Base-by-base conservation (phyloP, 2,329 filamentous ascomycete genomes). In the Metarhizium guizhouense region DNA sequence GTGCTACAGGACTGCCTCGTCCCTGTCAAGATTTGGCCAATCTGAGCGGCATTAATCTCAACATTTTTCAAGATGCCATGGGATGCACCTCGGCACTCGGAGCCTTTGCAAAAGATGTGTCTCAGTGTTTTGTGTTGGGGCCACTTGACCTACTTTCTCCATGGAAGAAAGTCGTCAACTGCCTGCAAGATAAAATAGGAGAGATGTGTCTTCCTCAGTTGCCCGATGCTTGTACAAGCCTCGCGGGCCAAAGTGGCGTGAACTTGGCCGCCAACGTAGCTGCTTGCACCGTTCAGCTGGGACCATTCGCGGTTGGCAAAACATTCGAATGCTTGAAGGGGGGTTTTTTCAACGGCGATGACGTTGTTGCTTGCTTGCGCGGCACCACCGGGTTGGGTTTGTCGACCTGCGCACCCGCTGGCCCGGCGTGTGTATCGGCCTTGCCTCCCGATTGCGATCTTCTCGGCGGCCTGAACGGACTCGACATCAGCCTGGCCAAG, bases 351-450 rank as follows among this genome's bases (percentile, higher is more conserved):
- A 7, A 18, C 13, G 56, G 56, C n/a, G 51, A 56, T 8, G 34
- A 48, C n/a, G 43, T 58, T 16, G 34, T 58, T 29, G n/a, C 3
- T 18, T 58, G 56, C 32, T 42, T 58, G 32, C 4, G 34, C 14
- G 20, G 11, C 6, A 14, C 40, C 2, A 29, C 53, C 3, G 54
- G 51, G 32, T 51, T 56, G n/a, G 13, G 40, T 40, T 40, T 40
- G 38, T 16, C 14, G 11, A 11, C 8, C 13, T 40, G 38, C 14
- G 38, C 5, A 20, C 42, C 42, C 6, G 42, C 42, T 10, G 42
- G 6, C 16, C n/a, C 16, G 16, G 42, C 42, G 18, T 45, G 47
- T 16, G 32, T 50, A 32, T 18, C 47, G 18, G 32, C 29, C 47
- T 32, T 50, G 47, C 47, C 47, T 36, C 16, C 18, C 5, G 29